Evolutionary conservation across 2,329 filamentous ascomycete genomes (phyloP), one percentile per base, ranked within the genome.

Genomic region (Penicillium sp.): DNA sequence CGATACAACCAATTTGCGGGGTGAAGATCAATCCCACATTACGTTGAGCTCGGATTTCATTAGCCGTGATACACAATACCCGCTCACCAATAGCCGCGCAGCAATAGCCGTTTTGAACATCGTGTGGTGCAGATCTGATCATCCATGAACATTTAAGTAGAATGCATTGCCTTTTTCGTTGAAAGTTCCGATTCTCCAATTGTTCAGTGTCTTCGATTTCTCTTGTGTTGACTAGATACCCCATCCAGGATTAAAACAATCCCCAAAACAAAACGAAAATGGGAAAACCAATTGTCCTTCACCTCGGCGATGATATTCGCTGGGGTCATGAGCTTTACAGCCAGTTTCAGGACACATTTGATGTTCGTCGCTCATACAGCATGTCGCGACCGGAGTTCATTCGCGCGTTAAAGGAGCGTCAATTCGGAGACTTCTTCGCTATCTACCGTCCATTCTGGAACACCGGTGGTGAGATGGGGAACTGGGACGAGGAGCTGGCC

Each of bases 401-500:
- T 21, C 62, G 68, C 22, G 75, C 75, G 1, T 54, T 80, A 18
- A 72, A 75, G 41, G 70, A 75, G 2, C 66, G 69, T 11, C 72
- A 70, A 56, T 77, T 68, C 55, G 72, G 72, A 6, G 61, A 70
- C 32, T 74, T 75, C 52, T 63, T 73, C 14, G 82, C 81, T 54
- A 75, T 81, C 44, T 83, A 84, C 59, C 75, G 83, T 2, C 84
- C 84, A 0, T 86, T 85, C 67, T 87, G 83, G 83, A 81, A 83
- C 53, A 85, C 83, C 0, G 85, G 85, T 1, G 83, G 82, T 4
- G 85, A 87, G 61, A 87, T 87, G 83, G 83, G 83, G 1, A 79
- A 79, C 21, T 87, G 83, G 83, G 81, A 88, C 60, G 62, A 68
- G 10, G 84, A 87, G 56, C 63, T 87, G 18, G 81, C 87, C 47